Base-by-base conservation (phyloP, 768 basidiomycete genomes). In the Lentinula sp. region DNA sequence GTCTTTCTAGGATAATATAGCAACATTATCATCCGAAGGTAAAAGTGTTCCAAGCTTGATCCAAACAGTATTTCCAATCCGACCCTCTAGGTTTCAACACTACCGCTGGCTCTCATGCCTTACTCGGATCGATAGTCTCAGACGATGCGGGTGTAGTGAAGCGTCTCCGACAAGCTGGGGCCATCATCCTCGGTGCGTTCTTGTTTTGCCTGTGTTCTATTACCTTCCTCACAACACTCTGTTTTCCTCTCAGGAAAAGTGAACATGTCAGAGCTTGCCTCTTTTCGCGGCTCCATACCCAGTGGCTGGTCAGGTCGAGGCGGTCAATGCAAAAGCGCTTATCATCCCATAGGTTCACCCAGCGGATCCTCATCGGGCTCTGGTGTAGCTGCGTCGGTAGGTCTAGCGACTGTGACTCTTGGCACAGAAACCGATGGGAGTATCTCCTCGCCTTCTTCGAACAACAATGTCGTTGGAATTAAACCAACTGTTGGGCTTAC, bases 261-360 rank as follows among this genome's bases (percentile, higher is more conserved):
- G 10, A 84, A 83, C 62, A 69, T 84, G 15, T 83, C 82, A 0
- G 82, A 85, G 68, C 83, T 75, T 64, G 80, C 84, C 2, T 75
- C 81, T 64, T 81, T 77, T 60, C 69, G 84, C 45, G 83, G 77
- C 4, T 68, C 73, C 33, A 45, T 79, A 18, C 71, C 82, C 0
- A 77, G 76, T 1, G 85, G 84, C 10, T 86, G 83, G 82, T 84
- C 82, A n/a, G 82, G 81, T 15, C 74, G 83, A 7, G 74, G 76
- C 15, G 81, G 81, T 6, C 81, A 82, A 67, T 66, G 69, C 1
- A 72, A 71, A 12, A 69, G 67, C 42, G 73, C 79, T 2, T 82
- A 78, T 64, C 74, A 73, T 36, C 77, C 76, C 18, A 65, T 69
- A 16, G 76, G 72, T 13, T 65, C 76, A 59, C 77, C 81, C 1